phyloP scores from a whole-genome alignment of 176 grass and related monocot species.

The Guadua angustifolia region DNA sequence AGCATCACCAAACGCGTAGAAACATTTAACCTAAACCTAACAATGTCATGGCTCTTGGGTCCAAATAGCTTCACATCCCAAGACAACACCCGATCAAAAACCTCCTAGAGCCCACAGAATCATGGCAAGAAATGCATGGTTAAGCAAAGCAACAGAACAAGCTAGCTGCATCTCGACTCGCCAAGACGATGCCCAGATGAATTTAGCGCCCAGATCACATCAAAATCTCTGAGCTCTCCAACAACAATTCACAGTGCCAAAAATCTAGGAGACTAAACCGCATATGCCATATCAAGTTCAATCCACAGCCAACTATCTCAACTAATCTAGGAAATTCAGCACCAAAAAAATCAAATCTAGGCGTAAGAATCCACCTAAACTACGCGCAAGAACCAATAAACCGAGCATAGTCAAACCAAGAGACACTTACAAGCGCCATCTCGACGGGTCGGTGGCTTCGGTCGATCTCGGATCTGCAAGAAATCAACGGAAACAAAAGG shows the following conservation, averaged over 20 bases:
- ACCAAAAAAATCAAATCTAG: neutral
- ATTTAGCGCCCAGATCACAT: neutral
- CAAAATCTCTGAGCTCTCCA: neutral
- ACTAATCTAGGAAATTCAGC: neutral
- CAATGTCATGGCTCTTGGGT: neutral
- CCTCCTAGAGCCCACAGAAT: neutral
- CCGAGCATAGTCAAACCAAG: neutral
- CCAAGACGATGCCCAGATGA: neutral
- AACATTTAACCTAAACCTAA: neutral
- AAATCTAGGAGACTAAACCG: too few species aligned
- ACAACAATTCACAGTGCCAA: neutral
- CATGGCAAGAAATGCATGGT: neutral
- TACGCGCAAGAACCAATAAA: neutral
- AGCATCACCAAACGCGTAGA: neutral
- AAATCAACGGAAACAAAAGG: neutral
- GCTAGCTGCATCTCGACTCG: neutral
- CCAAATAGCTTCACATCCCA: neutral
- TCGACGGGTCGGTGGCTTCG: constrained; percentile 16
- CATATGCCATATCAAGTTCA: neutral
- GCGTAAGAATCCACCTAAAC: neutral
- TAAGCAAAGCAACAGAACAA: neutral
- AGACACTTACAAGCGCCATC: constrained; percentile 47
- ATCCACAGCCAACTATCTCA: neutral
- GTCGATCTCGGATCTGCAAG: constrained; percentile 31
- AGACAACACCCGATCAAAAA: neutral